A percentile compares a stretch with the other conserved stretches of the same genome.
Conservation (phyloP, 768 basidiomycete genomes). For the Xanthoconium stramineum region DNA sequence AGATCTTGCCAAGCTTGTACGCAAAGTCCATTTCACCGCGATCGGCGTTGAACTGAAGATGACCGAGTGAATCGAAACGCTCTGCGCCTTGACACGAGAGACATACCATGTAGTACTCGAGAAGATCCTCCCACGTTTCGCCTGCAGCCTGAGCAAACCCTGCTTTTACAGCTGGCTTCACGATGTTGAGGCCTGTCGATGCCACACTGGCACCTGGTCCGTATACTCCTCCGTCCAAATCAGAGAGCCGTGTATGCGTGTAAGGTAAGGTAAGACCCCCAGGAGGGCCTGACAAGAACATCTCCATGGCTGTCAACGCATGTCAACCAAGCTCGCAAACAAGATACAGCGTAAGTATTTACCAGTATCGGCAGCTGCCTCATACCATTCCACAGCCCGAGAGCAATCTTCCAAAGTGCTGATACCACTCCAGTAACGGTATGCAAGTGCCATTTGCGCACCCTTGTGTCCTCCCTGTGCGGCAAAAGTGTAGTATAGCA, state of each 20-base stretch:
- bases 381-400: slow-evolving; percentile 84
- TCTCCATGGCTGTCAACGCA: slow-evolving; percentile 60
- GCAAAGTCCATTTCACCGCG: slow-evolving; percentile 87
- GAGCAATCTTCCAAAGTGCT: slow-evolving; percentile 86
- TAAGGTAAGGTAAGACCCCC: slow-evolving; percentile 86
- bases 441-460: slow-evolving; percentile 90
- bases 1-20: slow-evolving; percentile 90
- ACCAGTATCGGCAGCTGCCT: slow-evolving; percentile 85
- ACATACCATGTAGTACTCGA: slow-evolving; percentile 85
- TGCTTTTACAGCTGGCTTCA: slow-evolving; percentile 78
- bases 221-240: slow-evolving; percentile 89
- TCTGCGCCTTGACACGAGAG: not conserved
- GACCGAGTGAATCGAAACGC: not conserved
- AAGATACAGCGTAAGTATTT: slow-evolving; percentile 26
- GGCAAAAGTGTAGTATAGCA: slow-evolving; percentile 92
- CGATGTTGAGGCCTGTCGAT: slow-evolving; percentile 73
- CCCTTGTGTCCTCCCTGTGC: slow-evolving; percentile 84
- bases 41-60: slow-evolving; percentile 84
- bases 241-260: slow-evolving; percentile 79
- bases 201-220: slow-evolving; percentile 94
- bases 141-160: slow-evolving; percentile 80
- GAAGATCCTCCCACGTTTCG: slow-evolving; percentile 90
- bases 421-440: slow-evolving; percentile 95
- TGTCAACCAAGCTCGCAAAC: not conserved
- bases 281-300: slow-evolving; percentile 82